Evolutionary conservation across 2,329 filamentous ascomycete species (phyloP).

Genomic region (Tolypocladium ovalisporum): DNA sequence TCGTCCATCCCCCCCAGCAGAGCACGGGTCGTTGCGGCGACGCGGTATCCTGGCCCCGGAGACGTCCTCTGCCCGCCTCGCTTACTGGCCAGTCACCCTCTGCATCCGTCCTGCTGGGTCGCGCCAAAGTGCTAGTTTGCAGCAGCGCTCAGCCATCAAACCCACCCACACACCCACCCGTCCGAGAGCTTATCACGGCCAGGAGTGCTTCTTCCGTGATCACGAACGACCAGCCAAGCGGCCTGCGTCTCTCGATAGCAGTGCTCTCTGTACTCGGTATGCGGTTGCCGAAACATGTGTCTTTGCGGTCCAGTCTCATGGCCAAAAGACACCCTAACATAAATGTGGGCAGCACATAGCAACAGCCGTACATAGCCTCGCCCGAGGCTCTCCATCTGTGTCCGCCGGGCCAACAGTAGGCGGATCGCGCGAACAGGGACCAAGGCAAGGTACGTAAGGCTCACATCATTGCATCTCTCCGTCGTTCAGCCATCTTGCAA

Average conservation of each 20-base stretch:
- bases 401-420: background rate
- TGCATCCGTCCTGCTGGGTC: slow-evolving; percentile 4
- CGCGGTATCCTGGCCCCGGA: background rate
- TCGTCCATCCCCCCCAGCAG: background rate
- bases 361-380: background rate
- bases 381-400: background rate
- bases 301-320: background rate
- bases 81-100: background rate
- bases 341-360: background rate
- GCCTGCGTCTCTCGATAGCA: background rate
- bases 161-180: background rate
- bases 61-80: background rate
- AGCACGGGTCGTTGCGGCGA: background rate
- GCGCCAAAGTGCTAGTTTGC: slow-evolving; percentile 1
- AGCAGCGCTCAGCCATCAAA: background rate
- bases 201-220: background rate
- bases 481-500: background rate
- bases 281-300: background rate
- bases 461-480: background rate
- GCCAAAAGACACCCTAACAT: background rate
- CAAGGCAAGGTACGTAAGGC: background rate
- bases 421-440: background rate
- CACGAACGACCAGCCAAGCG: background rate
- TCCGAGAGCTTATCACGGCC: background rate
- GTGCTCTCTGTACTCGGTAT: background rate